These are phyloP conservation scores for Candida koratica DNA, from an alignment of 805 yeast genomes.

Conservation along the genomic window DNA sequence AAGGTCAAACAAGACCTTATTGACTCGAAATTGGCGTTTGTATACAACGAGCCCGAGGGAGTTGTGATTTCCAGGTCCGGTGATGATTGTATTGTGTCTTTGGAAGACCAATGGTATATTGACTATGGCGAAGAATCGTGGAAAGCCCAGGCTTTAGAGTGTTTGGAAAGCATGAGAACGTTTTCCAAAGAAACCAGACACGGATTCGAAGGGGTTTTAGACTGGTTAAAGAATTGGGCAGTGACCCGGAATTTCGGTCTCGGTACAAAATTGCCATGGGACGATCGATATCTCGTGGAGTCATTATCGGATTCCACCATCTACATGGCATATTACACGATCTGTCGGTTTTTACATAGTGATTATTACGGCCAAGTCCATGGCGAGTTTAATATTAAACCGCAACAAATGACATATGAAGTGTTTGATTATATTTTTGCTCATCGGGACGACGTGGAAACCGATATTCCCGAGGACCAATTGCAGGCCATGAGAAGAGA, in stretches of 20 bases:
- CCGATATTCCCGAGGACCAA: constrained; percentile 61
- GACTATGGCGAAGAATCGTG: constrained; percentile 95
- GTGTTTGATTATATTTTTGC: constrained; percentile 89
- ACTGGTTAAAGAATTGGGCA: constrained; percentile 98
- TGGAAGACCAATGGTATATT: constrained; percentile 97
- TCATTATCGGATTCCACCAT: constrained; percentile 94
- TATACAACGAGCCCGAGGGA: constrained; percentile 92
- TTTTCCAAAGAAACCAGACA: constrained; percentile 80
- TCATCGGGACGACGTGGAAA: constrained; percentile 54
- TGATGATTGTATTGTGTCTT: constrained; percentile 92
- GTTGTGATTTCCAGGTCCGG: constrained; percentile 91
- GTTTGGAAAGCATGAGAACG: constrained; percentile 71
- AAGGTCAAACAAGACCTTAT: constrained; percentile 80
- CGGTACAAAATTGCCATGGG: constrained; percentile 97
- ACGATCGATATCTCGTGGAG: constrained; percentile 86
- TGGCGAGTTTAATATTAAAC: constrained; percentile 70
- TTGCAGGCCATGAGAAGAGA: constrained; percentile 80
- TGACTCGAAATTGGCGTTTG: constrained; percentile 74
- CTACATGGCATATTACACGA: constrained; percentile 92
- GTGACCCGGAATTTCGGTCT: constrained; percentile 94
- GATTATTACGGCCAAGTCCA: constrained; percentile 76
- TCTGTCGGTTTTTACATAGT: constrained; percentile 77
- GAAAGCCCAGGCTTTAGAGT: constrained; percentile 77
- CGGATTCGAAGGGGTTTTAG: constrained; percentile 90
- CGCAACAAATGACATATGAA: constrained; percentile 87